Evolutionary conservation across 257 asterid species (phyloP).

Genomic region (Solanum chilense): DNA sequence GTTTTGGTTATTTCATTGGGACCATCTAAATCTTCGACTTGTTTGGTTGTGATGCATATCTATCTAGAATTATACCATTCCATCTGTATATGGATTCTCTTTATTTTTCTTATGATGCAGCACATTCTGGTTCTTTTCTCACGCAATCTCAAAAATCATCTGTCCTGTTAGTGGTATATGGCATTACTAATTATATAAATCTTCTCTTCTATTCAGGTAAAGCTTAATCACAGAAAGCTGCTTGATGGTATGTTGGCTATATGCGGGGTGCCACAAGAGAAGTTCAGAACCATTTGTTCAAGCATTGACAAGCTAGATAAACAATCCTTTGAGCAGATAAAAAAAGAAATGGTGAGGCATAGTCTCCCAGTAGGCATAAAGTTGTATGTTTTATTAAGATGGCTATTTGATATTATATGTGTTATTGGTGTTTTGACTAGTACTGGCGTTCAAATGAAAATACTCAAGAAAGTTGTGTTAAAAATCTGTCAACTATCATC

Average conservation of each 20-base stretch:
- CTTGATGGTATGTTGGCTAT: constrained; percentile 91
- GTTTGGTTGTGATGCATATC: neutral
- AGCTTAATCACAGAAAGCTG: constrained; percentile 79
- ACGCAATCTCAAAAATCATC: neutral
- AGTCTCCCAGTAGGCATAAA: neutral
- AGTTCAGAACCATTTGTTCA: constrained; percentile 83
- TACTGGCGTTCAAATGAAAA: neutral
- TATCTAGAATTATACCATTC: neutral
- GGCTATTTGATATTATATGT: neutral
- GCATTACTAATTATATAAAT: neutral
- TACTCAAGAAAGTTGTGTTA: neutral
- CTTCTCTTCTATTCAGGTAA: constrained; percentile 44
- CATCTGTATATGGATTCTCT: neutral
- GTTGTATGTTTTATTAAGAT: neutral
- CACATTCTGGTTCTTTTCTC: neutral
- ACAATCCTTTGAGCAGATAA: constrained; percentile 81
- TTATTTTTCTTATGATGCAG: neutral
- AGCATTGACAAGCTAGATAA: constrained; percentile 97
- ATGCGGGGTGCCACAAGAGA: constrained; percentile 86
- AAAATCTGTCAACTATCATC: neutral
- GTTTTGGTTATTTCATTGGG: neutral
- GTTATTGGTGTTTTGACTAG: neutral
- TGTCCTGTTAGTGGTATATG: neutral
- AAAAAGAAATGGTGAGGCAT: constrained; percentile 76
- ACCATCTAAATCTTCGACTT: neutral